phyloP scores from a whole-genome alignment of 441 rosid genomes.

The Macaranga tanarius region DNA sequence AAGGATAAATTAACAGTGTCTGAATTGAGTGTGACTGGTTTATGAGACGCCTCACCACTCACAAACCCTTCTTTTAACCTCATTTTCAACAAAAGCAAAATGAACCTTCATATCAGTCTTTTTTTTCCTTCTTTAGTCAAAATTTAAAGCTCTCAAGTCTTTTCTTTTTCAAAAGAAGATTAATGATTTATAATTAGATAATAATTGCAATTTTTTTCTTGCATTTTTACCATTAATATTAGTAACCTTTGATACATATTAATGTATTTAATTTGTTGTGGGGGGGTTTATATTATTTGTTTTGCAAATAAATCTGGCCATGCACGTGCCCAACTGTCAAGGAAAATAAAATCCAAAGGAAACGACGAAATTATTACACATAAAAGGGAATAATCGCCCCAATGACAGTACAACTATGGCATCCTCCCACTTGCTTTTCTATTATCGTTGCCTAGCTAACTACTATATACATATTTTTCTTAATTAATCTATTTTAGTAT shows the following conservation, averaged over 20 bases:
- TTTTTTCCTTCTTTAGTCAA: conserved; percentile 13
- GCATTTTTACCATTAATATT: neutral
- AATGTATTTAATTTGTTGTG: too few relatives aligned
- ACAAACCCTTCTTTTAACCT: conserved; percentile 12
- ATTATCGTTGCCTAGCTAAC: too few relatives aligned
- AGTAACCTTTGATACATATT: too few relatives aligned
- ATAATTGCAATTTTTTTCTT: neutral
- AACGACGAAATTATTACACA: conserved; percentile 50
- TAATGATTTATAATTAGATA: neutral
- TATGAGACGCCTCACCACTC: conserved; percentile 17
- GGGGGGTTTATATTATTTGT: too few relatives aligned
- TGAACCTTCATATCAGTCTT: neutral
- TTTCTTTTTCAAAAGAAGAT: conserved; percentile 21
- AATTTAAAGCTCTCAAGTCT: conserved; percentile 5
- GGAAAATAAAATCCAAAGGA: conserved; percentile 40
- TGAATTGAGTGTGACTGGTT: conserved; percentile 19
- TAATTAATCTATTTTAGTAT: too few relatives aligned
- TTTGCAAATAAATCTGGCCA: conserved; percentile 13
- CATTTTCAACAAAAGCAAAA: conserved; percentile 26
- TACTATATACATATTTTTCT: too few relatives aligned
- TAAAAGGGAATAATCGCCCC: conserved; percentile 54
- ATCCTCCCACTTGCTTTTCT: conserved; percentile 28
- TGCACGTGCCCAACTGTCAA: conserved; percentile 59
- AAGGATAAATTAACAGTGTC: conserved; percentile 14
- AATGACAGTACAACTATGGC: conserved; percentile 26